A percentile compares a stretch with the other conserved stretches of the same genome.
These are phyloP conservation scores for Rhododendron kiyosumense DNA, from an alignment of 148 eudicot genomes.

Conservation along the genomic window DNA sequence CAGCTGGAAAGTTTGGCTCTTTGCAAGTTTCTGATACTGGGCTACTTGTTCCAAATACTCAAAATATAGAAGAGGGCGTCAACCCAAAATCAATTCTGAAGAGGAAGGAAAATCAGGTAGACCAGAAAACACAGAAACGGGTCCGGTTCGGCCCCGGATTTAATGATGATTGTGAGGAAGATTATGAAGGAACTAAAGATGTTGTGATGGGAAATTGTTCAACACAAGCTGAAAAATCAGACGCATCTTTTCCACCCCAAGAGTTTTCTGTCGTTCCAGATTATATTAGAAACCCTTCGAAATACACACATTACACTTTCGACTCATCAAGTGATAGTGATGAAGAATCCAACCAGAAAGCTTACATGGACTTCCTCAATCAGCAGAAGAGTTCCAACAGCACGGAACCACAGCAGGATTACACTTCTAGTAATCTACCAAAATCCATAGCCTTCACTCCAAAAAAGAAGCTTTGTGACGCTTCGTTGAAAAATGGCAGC, in stretches of 20 bases:
- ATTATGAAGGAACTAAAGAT: conserved; percentile 18
- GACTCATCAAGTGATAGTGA: conserved; percentile 38
- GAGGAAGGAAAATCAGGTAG: conserved; percentile 38
- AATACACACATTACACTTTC: conserved; percentile 57
- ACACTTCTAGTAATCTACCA: conserved; percentile 18
- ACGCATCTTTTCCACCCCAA: conserved; percentile 13
- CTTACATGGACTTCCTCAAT: conserved; percentile 34
- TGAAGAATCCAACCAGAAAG: conserved; percentile 42
- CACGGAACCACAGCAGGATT: conserved; percentile 13
- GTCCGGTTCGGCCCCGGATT: conserved; percentile 50
- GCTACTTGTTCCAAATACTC: conserved; percentile 8
- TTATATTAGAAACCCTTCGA: conserved; percentile 59
- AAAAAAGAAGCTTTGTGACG: conserved; percentile 23
- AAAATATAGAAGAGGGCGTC: conserved; percentile 20
- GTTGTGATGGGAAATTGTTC: conserved; percentile 10
- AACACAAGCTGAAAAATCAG: conserved; percentile 8
- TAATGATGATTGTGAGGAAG: conserved; percentile 21
- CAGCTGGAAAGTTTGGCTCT: conserved; percentile 37
- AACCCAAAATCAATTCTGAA: conserved; percentile 53
- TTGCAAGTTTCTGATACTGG: conserved; percentile 38
- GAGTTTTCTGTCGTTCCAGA: conserved; percentile 52
- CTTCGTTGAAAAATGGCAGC: background rate
- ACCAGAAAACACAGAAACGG: conserved; percentile 40
- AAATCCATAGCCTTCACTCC: conserved; percentile 39
- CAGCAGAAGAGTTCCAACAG: conserved; percentile 20